Percentiles rank a stretch among this genome's conserved stretches.
phyloP scores from a whole-genome alignment of 352 stramenopile species.

The Peronosclerospora sorghi region DNA sequence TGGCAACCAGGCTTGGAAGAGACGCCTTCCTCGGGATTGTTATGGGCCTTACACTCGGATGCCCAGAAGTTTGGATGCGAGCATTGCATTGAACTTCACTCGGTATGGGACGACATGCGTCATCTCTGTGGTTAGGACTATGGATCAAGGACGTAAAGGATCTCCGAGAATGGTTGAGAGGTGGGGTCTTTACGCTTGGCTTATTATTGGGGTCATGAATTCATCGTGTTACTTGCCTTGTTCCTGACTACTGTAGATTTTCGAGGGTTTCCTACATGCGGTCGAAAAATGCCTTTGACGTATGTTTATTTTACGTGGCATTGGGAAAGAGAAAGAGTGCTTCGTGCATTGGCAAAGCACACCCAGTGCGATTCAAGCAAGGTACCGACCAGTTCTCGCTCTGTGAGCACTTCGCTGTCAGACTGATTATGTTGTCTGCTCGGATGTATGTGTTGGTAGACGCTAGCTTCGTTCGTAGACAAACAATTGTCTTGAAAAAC shows the following conservation, averaged over 20 bases:
- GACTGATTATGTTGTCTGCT: not conserved
- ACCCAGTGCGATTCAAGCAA: conserved; percentile 61
- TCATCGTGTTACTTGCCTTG: conserved; percentile 2
- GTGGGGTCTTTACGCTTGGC: conserved; percentile 13
- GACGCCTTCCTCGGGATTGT: conserved; percentile 50
- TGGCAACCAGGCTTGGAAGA: conserved; percentile 28
- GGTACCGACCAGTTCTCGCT: too few relatives aligned
- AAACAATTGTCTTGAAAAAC: conserved; percentile 75
- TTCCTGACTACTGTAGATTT: conserved; percentile 41
- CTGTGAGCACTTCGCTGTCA: not conserved
- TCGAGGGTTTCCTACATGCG: conserved; percentile 57
- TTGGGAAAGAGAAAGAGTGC: conserved; percentile 73
- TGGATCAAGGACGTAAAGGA: conserved; percentile 76
- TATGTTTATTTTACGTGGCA: conserved; percentile 65
- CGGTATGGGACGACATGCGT: conserved; percentile 50
- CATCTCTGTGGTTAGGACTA: conserved; percentile 65
- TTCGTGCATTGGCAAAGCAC: conserved; percentile 61
- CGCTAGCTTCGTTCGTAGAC: conserved; percentile 58
- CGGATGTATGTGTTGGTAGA: conserved; percentile 25
- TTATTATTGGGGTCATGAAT: not conserved
- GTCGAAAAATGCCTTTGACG: conserved; percentile 62
- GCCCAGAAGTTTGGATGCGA: conserved; percentile 68
- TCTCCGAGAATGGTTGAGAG: conserved; percentile 54
- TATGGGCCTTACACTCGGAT: conserved; percentile 79
- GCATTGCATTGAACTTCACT: conserved; percentile 42